A percentile compares a stretch with the other conserved stretches of the same genome.
Evolutionary conservation across 2,329 filamentous ascomycete species (phyloP).

Genomic region (Talaromyces sp.): DNA sequence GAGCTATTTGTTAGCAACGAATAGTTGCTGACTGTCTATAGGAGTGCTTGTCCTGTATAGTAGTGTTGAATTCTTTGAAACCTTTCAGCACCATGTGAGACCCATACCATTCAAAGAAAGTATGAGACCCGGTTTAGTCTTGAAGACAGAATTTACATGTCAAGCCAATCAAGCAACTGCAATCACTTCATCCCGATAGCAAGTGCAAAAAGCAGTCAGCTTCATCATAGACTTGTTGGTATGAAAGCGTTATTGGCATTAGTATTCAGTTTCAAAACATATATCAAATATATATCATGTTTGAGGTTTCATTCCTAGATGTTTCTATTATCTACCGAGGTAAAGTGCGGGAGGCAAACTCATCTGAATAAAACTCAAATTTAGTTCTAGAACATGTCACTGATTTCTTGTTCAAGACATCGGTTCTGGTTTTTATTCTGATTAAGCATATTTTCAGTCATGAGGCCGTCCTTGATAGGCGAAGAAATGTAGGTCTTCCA

Average conservation of each 20-base stretch:
- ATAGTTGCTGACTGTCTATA: background rate
- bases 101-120: background rate
- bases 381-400: background rate
- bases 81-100: background rate
- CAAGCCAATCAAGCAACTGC: background rate
- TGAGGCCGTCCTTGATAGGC: background rate
- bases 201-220: background rate
- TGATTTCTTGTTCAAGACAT: background rate
- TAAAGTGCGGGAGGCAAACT: too few relatives aligned
- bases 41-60: too few relatives aligned
- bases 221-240: too few relatives aligned
- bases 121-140: background rate
- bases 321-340: background rate
- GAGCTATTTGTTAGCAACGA: background rate
- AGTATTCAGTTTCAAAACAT: background rate
- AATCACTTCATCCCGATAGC: background rate
- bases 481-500: background rate
- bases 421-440: background rate
- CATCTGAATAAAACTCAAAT: background rate
- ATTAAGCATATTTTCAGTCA: background rate
- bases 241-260: too few relatives aligned
- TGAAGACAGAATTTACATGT: background rate
- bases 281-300: background rate
- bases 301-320: background rate
- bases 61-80: too few relatives aligned